A percentile compares a stretch with the other conserved stretches of the same genome.
phyloP scores from a whole-genome alignment of 106 monocot genomes.

The Dioscorea zingiberensis region DNA sequence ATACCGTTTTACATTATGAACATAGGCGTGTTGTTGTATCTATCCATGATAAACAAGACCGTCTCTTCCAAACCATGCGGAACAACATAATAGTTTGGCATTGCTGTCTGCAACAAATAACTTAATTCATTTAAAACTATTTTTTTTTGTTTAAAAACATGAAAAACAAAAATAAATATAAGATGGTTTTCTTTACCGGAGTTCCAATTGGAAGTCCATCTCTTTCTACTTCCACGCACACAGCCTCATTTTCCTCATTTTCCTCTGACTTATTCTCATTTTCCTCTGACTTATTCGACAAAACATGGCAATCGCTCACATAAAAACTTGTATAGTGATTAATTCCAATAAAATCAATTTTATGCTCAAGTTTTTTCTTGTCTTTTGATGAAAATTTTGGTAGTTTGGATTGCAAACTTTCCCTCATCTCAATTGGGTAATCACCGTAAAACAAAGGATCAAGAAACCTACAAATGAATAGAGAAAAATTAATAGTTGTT shows the following conservation, averaged over 20 bases:
- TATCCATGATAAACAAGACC: slow-evolving; percentile 31
- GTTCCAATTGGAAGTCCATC: slow-evolving; percentile 20
- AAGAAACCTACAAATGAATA: slow-evolving; percentile 22
- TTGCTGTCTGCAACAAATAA: slow-evolving; percentile 22
- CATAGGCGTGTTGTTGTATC: slow-evolving; percentile 58
- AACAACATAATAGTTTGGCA: slow-evolving; percentile 24
- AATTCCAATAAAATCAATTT: slow-evolving; percentile 55
- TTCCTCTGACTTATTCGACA: slow-evolving; percentile 13
- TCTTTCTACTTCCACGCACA: slow-evolving; percentile 10
- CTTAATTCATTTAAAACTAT: background rate
- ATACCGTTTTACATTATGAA: slow-evolving; percentile 60
- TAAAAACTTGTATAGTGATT: slow-evolving; percentile 48
- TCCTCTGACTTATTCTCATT: slow-evolving; percentile 1
- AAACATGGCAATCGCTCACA: slow-evolving; percentile 34
- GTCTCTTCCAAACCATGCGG: slow-evolving; percentile 51
- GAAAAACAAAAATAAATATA: background rate
- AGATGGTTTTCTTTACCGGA: slow-evolving; percentile 4
- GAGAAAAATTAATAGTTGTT: background rate
- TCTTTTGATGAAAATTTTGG: slow-evolving; percentile 32
- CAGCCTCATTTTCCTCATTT: too few species aligned
- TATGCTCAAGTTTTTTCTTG: slow-evolving; percentile 15
- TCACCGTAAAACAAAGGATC: slow-evolving; percentile 45
- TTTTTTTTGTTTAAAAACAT: background rate
- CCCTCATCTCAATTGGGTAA: slow-evolving; percentile 38
- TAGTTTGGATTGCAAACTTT: slow-evolving; percentile 21